Evolutionary conservation across 176 grass and related monocot species (phyloP).

Genomic region (Leersia perrieri): DNA sequence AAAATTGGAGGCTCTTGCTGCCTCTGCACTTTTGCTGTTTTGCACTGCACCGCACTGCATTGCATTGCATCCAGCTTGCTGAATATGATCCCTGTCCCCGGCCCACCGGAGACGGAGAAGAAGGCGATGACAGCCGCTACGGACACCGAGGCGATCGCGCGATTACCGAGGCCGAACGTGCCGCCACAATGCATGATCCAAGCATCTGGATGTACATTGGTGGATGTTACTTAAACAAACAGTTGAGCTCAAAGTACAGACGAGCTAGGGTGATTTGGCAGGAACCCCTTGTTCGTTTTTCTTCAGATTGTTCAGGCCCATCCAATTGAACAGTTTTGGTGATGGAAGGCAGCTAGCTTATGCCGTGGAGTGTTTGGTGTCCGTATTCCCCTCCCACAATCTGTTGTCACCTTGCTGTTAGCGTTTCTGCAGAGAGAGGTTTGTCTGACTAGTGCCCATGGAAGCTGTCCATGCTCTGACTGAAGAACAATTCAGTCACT

Average conservation of each 20-base stretch:
- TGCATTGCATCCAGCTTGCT: background rate
- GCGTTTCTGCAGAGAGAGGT: background rate
- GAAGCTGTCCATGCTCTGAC: background rate
- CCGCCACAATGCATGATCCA: background rate
- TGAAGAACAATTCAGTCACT: background rate
- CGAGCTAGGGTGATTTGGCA: background rate
- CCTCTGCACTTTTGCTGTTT: background rate
- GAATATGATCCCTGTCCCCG: background rate
- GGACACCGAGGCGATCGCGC: background rate
- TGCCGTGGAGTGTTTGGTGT: background rate
- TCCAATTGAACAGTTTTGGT: background rate
- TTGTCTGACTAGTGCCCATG: background rate
- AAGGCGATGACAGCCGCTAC: background rate
- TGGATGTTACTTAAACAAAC: background rate
- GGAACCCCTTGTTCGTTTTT: background rate
- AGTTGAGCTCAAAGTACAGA: conserved; percentile 1
- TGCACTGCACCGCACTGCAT: no score
- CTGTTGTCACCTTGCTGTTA: conserved; percentile 10
- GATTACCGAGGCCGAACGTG: background rate
- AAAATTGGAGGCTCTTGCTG: background rate
- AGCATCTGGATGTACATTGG: background rate
- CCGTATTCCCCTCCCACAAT: background rate
- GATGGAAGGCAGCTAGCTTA: conserved; percentile 16
- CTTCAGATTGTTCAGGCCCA: background rate
- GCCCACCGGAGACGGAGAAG: conserved; percentile 3